Percentiles rank a stretch among this genome's conserved stretches.
These are phyloP conservation scores for Saxispiralis lemnorum DNA, from an alignment of 495 filamentous ascomycete species.

Conservation along the genomic window DNA sequence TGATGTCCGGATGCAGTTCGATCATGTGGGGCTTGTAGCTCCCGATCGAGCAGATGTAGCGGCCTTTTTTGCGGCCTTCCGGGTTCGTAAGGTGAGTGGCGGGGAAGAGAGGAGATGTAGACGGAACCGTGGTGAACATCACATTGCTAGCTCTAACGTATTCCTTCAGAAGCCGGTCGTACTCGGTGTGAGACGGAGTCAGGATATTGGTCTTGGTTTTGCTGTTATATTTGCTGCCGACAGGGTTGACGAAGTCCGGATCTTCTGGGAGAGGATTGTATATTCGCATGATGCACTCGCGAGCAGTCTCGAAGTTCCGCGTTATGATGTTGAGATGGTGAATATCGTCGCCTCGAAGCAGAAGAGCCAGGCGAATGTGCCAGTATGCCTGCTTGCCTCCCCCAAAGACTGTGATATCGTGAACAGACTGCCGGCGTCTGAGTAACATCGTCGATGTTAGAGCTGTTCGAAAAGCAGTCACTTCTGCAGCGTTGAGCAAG, in stretches of 20 bases:
- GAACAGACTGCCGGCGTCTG: conserved; percentile 46
- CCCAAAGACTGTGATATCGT: conserved; percentile 78
- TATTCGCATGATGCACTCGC: conserved; percentile 38
- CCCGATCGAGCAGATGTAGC: conserved; percentile 67
- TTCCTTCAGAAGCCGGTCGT: conserved; percentile 43
- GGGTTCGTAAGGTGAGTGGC: conserved; percentile 42
- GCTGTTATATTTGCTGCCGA: conserved; percentile 20
- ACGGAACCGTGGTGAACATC: conserved; percentile 68
- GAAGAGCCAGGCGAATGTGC: conserved; percentile 70
- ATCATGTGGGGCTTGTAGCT: conserved; percentile 72
- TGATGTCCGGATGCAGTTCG: conserved; percentile 61
- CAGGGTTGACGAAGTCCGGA: conserved; percentile 6
- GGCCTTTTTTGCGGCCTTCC: conserved; percentile 54
- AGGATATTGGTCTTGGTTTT: conserved; percentile 51
- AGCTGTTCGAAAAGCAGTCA: conserved; percentile 89
- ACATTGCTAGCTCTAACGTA: conserved; percentile 52
- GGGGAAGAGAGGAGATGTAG: conserved; percentile 43
- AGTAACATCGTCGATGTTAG: conserved; percentile 62
- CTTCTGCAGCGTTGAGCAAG: conserved; percentile 64
- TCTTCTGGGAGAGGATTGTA: conserved; percentile 25
- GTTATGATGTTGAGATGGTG: conserved; percentile 66
- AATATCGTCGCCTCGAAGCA: conserved; percentile 54
- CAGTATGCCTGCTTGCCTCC: conserved; percentile 79
- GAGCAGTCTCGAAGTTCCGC: conserved; percentile 45
- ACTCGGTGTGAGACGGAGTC: conserved; percentile 55